Evolutionary conservation across 1,284 basidiomycete genomes (phyloP), one percentile per base, ranked within the genome.

Genomic region (Clitocybe nebularis): DNA sequence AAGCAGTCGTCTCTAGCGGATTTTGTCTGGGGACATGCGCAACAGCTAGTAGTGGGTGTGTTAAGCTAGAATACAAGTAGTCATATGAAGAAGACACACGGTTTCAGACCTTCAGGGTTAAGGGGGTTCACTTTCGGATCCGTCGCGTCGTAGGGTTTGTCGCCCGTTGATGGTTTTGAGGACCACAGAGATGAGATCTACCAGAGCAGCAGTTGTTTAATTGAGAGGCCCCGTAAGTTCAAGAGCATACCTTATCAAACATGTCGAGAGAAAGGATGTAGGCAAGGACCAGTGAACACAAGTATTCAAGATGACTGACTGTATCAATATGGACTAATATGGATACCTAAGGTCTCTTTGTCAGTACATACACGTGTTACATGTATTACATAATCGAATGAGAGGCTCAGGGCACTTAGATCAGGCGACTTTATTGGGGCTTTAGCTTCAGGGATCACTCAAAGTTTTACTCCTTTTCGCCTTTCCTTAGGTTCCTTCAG

Each of bases 11-110:
- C 95, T 24, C 95, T 77, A 19, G 76, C 77, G 5, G 84, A 79
- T 66, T 99, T 99, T 0, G 93, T 96, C 55, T 93, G 79, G 9
- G 93, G 93, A 64, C 94, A 99, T 34, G 94, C 94, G 58, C 94
- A 98, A 60, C 94, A 98, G 50, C 85, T 93, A 51, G 20, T 29
- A 16, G 14, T 7, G 14, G 14, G 5, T 6, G 22, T 21, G 23
- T 17, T 45, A 20, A 46, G 25, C 6, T 16, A 20, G 34, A 22
- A 30, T 8, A 34, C 28, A 39, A 17, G 29, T 11, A 22, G 35
- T 47, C 21, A 26, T n/a, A 23, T 8, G 9, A 28, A 30, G 39
- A 34, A 24, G 10, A 75, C 89, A 54, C 62, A 95, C 93, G 93
- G 89, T 62, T 95, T 95, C 50, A 95, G 72, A 11, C 92, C 92